Conservation (phyloP, 2,329 filamentous ascomycete genomes). For the Colletotrichum lentis region DNA sequence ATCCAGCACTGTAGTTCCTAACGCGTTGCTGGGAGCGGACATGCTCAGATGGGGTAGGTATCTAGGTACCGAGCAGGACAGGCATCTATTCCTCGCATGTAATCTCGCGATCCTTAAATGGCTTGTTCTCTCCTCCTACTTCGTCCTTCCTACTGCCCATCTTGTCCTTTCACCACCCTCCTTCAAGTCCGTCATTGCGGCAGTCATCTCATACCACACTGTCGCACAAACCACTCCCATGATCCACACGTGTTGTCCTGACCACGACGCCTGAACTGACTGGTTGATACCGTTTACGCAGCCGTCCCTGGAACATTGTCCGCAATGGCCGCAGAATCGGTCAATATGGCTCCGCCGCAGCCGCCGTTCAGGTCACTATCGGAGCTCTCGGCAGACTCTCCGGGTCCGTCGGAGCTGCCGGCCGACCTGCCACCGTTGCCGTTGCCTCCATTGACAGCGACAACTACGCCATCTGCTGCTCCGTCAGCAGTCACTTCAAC, state of each 20-base stretch:
- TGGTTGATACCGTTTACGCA: neutral
- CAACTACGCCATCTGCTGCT: neutral
- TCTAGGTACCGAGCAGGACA: neutral
- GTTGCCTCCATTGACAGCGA: conserved; percentile 12
- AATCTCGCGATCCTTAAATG: neutral
- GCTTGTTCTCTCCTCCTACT: neutral
- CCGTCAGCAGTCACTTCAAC: neutral
- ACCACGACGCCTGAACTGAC: neutral
- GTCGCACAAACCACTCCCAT: no score
- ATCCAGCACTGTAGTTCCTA: no score
- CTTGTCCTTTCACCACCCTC: neutral
- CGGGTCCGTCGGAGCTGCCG: neutral
- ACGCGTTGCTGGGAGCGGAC: no score
- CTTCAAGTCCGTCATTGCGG: neutral
- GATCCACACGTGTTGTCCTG: neutral
- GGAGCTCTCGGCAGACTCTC: neutral
- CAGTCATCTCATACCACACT: neutral
- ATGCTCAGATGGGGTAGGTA: no score
- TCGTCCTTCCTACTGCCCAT: neutral
- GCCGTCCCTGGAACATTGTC: neutral
- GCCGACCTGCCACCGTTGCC: conserved; percentile 9
- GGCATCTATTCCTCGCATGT: neutral
- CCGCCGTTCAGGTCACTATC: neutral
- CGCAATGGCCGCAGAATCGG: neutral
- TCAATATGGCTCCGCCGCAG: neutral